A percentile compares a stretch with the other conserved stretches of the same genome.
Conservation (phyloP, 2,329 filamentous ascomycete genomes). For the Epichloe baconii region DNA sequence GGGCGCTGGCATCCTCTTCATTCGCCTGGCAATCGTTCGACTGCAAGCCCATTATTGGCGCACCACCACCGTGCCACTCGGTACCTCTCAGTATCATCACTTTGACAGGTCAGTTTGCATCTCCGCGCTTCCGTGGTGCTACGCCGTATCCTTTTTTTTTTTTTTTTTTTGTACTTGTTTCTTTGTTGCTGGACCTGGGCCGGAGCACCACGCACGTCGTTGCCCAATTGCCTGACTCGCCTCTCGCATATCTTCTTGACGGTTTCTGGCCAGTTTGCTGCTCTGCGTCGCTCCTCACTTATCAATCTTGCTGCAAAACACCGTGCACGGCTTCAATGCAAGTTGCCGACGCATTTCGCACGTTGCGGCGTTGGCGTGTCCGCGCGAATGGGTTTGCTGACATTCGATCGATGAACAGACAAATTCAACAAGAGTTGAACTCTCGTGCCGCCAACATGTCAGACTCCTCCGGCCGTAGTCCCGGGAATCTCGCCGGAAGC, state of each 20-base stretch:
- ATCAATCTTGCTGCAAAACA: neutral
- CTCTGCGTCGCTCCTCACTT: neutral
- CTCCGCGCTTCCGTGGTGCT: neutral
- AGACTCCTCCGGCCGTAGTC: neutral
- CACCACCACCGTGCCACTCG: neutral
- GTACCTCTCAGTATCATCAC: neutral
- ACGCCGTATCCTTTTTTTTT: neutral
- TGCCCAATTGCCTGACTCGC: neutral
- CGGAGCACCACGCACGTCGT: neutral
- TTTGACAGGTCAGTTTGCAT: neutral
- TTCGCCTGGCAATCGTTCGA: neutral
- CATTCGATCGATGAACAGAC: slow-evolving; percentile 19
- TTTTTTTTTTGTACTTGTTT: neutral
- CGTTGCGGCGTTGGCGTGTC: neutral
- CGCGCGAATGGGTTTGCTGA: slow-evolving; percentile 15
- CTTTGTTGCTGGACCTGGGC: neutral
- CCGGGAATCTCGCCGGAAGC: slow-evolving; percentile 13
- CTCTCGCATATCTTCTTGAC: neutral
- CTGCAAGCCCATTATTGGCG: neutral
- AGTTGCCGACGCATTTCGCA: neutral
- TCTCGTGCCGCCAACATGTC: slow-evolving; percentile 4
- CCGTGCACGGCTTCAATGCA: neutral
- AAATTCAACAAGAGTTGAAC: slow-evolving; percentile 5
- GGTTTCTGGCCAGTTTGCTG: neutral
- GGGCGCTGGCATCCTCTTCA: neutral